Base-by-base conservation (phyloP, 2,329 filamentous ascomycete species). In the Pestalotiopsis sp. region DNA sequence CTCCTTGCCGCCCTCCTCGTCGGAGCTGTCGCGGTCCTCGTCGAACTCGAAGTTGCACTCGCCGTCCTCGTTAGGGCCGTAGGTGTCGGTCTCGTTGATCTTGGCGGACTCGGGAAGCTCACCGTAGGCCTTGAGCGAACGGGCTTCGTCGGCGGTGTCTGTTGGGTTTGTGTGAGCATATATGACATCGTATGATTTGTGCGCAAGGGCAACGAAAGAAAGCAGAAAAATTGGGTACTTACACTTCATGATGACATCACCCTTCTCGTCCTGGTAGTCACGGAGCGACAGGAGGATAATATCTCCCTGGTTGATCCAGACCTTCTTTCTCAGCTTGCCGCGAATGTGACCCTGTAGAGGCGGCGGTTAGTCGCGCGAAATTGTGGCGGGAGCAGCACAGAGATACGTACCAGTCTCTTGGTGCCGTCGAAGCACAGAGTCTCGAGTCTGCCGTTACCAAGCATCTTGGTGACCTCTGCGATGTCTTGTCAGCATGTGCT, bases 21-120 rank as follows among this genome's bases (percentile, higher is more conserved):
- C 88, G 31, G 80, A 82, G 52, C 88, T 83, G 65, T 86, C 91
- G 74, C 91, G 87, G 83, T 97, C 95, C 82, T 98, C 95, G 85
- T 97, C 96, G 86, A 98, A 98, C 86, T 98, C 96, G 87, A 99
- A 97, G 84, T 96, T 96, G 85, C 93, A 94, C 79, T 97, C 94
- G 83, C 96, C 95, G 81, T 97, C 92, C 82, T 94, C 95, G 82
- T 95, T 93, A 83, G 95, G 93, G 78, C 93, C 90, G 79, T 92
- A 97, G 62, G 94, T 97, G 83, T 98, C 96, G 73, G 94, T 97
- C 90, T 99, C 96, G 90, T 99, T 99, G 90, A 99, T 99, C 92
- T 98, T 98, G 81, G 96, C 96, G 78, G 90, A 93, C 85, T 98
- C 96, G 75, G 96, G 96, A 70, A 99, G 88, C 84, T 99, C 96